Conservation (phyloP, 495 filamentous ascomycete species). For the Evernia prunastri region DNA sequence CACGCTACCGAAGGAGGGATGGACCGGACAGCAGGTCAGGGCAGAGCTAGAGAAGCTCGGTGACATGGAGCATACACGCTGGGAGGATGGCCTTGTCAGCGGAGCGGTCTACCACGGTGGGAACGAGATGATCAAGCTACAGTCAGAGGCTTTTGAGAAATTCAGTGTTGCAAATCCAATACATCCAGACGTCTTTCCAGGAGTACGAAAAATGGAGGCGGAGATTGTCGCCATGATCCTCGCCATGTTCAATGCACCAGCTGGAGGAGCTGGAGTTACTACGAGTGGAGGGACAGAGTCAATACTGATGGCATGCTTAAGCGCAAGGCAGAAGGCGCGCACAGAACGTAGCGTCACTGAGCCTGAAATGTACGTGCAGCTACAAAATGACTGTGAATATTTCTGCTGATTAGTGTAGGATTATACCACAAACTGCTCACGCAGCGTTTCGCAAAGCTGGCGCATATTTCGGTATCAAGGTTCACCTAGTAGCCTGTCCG, state of each 20-base stretch:
- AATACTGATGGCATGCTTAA: constrained; percentile 89
- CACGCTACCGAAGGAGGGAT: constrained; percentile 76
- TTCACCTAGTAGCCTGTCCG: constrained; percentile 84
- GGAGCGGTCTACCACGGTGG: constrained; percentile 97
- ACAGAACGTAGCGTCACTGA: constrained; percentile 79
- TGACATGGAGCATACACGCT: constrained; percentile 85
- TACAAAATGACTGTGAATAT: background rate
- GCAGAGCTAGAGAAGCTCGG: constrained; percentile 73
- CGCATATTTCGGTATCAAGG: constrained; percentile 90
- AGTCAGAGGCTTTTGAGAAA: constrained; percentile 83
- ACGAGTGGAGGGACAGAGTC: constrained; percentile 93
- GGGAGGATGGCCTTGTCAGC: constrained; percentile 93
- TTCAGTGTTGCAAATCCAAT: constrained; percentile 98
- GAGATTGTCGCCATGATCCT: constrained; percentile 97
- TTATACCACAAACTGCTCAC: constrained; percentile 89
- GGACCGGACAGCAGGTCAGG: constrained; percentile 69
- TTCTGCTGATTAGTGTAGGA: constrained; percentile 46
- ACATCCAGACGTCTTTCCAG: constrained; percentile 97
- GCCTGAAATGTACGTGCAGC: constrained; percentile 65
- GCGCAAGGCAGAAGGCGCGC: constrained; percentile 82
- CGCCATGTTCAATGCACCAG: constrained; percentile 83
- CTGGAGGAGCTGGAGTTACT: constrained; percentile 75
- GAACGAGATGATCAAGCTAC: constrained; percentile 70
- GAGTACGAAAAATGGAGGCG: constrained; percentile 98
- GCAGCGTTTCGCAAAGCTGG: constrained; percentile 94